Percentiles rank a stretch among this genome's conserved stretches.
phyloP scores from a whole-genome alignment of 495 filamentous ascomycete species.

The Hypoxylon intermedium region DNA sequence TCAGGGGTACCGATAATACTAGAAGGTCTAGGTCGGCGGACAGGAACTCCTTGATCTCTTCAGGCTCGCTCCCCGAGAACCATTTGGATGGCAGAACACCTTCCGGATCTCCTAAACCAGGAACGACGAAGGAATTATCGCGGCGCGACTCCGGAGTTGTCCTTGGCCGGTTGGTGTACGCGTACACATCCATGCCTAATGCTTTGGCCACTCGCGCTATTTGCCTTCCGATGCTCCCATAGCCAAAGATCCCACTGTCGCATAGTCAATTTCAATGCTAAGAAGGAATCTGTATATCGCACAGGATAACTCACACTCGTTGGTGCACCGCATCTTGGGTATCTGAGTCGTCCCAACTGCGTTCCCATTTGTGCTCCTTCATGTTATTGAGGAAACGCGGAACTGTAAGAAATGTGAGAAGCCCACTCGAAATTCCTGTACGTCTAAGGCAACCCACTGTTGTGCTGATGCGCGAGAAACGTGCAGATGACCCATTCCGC shows the following conservation, averaged over 20 bases:
- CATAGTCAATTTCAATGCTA: neutral
- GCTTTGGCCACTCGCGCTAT: constrained; percentile 71
- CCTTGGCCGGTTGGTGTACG: constrained; percentile 75
- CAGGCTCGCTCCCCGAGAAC: constrained; percentile 71
- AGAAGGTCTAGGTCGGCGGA: constrained; percentile 74
- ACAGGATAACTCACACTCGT: constrained; percentile 48
- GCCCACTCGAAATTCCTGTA: neutral
- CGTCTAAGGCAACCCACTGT: constrained; percentile 41
- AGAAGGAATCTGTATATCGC: neutral
- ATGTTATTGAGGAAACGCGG: constrained; percentile 62
- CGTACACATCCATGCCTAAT: constrained; percentile 81
- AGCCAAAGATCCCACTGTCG: constrained; percentile 76
- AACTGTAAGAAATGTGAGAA: constrained; percentile 41
- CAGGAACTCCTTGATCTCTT: constrained; percentile 70
- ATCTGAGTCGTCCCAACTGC: constrained; percentile 38
- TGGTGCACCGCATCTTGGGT: constrained; percentile 55
- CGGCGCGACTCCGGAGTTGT: constrained; percentile 59
- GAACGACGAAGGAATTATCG: constrained; percentile 73
- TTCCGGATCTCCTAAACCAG: constrained; percentile 78
- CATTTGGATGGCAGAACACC: constrained; percentile 73
- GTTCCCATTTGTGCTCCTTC: constrained; percentile 60
- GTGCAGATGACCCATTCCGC: constrained; percentile 75
- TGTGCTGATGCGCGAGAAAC: constrained; percentile 57
- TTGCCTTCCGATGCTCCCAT: constrained; percentile 84
- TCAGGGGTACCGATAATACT: constrained; percentile 77